Conservation (phyloP, 2,329 filamentous ascomycete species). For the Pseudogymnoascus pannorum region DNA sequence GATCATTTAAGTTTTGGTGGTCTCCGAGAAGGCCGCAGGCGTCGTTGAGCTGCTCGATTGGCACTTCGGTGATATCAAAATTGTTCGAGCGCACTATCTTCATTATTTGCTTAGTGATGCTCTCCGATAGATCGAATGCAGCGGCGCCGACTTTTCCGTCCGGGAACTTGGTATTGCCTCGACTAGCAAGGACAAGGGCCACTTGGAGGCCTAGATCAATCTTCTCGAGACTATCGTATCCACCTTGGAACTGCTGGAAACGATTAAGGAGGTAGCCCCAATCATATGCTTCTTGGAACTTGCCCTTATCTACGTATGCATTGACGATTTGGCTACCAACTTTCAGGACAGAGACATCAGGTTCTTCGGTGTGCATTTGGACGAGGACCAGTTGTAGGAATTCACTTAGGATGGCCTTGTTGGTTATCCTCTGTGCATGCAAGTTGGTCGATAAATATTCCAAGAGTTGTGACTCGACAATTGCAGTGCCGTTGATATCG, state of each 20-base stretch:
- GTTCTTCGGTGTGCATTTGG: background rate
- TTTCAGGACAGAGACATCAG: background rate
- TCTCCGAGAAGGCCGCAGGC: constrained; percentile 41
- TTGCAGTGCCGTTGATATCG: constrained; percentile 19
- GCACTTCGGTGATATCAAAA: constrained; percentile 38
- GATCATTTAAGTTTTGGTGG: constrained; percentile 39
- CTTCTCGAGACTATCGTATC: constrained; percentile 34
- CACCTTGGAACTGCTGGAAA: constrained; percentile 35
- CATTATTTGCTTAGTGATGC: constrained; percentile 36
- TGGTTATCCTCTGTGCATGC: constrained; percentile 27
- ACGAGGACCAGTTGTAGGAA: constrained; percentile 15
- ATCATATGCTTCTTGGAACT: constrained; percentile 35
- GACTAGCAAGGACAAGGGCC: constrained; percentile 37
- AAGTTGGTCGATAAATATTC: constrained; percentile 29
- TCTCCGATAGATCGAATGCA: constrained; percentile 33
- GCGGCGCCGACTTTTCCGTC: constrained; percentile 30
- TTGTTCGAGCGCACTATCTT: constrained; percentile 34
- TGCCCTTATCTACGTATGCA: constrained; percentile 28
- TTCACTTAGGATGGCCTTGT: constrained; percentile 23
- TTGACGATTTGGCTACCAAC: background rate
- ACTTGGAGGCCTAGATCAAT: constrained; percentile 40
- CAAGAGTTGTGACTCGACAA: constrained; percentile 28
- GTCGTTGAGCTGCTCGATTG: constrained; percentile 38
- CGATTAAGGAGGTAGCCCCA: constrained; percentile 37
- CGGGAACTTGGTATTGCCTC: constrained; percentile 30